A percentile compares a stretch with the other conserved stretches of the same genome.
Evolutionary conservation across 2,329 filamentous ascomycete species (phyloP).

Genomic region (Beauveria sp.): DNA sequence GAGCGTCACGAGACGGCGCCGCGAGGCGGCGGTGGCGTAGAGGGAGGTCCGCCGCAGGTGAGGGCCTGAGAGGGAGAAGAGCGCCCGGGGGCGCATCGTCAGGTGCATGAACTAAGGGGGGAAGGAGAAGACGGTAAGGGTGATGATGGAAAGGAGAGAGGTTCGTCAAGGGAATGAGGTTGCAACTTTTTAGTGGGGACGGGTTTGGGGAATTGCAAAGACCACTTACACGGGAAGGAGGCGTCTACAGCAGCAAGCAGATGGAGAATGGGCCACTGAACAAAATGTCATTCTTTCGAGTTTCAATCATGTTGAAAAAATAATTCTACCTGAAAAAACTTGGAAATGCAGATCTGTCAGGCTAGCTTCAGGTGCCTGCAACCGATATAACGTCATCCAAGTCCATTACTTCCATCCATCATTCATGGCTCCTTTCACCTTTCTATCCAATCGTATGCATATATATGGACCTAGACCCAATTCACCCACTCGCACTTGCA

Average conservation of each 20-base stretch:
- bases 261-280: neutral
- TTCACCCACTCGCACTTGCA: slow-evolving; percentile 57
- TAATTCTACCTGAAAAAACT: neutral
- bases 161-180: neutral
- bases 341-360: neutral
- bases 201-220: no score
- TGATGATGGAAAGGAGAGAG: neutral
- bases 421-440: neutral
- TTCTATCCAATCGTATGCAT: neutral
- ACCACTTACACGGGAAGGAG: neutral
- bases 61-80: neutral
- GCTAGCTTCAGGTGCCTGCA: neutral
- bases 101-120: no score
- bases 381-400: neutral
- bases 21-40: neutral
- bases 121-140: no score
- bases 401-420: neutral
- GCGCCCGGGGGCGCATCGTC: neutral
- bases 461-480: slow-evolving; percentile 23
- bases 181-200: slow-evolving; percentile 8
- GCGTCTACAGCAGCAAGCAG: neutral
- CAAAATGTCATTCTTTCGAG: neutral
- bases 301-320: neutral
- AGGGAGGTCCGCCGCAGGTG: neutral
- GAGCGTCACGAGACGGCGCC: slow-evolving; percentile 44